Conservation (phyloP, 805 yeast genomes). For the Priceomyces melissophilus region DNA sequence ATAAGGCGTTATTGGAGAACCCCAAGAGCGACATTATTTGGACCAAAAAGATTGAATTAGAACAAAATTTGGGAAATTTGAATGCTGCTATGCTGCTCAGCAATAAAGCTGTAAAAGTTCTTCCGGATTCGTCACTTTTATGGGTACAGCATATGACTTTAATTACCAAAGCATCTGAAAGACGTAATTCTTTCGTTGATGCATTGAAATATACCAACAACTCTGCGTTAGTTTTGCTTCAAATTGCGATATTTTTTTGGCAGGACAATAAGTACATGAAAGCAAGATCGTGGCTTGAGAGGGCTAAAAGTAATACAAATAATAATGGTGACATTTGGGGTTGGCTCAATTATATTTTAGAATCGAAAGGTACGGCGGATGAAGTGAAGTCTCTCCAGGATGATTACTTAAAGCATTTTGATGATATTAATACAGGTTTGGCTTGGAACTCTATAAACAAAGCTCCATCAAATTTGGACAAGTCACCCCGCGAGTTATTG, state of each 20-base stretch:
- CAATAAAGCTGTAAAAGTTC: slow-evolving; percentile 53
- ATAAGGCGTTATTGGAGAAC: slow-evolving; percentile 55
- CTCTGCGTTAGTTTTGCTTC: slow-evolving; percentile 52
- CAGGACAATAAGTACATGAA: slow-evolving; percentile 57
- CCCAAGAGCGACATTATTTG: slow-evolving; percentile 53
- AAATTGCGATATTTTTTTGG: slow-evolving; percentile 70
- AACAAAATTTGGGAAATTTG: slow-evolving; percentile 45
- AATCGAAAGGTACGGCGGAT: slow-evolving; percentile 34
- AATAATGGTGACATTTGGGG: slow-evolving; percentile 78
- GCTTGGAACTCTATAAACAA: slow-evolving; percentile 56
- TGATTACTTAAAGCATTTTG: slow-evolving; percentile 29
- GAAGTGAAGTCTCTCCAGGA: slow-evolving; percentile 35
- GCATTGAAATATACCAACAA: slow-evolving; percentile 69
- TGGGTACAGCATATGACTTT: slow-evolving; percentile 62
- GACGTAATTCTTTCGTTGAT: slow-evolving; percentile 58
- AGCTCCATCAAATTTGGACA: slow-evolving; percentile 43
- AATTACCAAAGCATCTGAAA: slow-evolving; percentile 46
- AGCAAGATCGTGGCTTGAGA: slow-evolving; percentile 71
- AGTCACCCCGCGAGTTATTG: slow-evolving; percentile 38
- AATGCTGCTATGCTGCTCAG: slow-evolving; percentile 53
- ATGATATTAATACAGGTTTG: slow-evolving; percentile 60
- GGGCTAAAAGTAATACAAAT: slow-evolving; percentile 54
- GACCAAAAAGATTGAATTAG: slow-evolving; percentile 58
- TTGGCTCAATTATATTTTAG: slow-evolving; percentile 51
- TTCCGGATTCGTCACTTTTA: slow-evolving; percentile 56